Conservation (phyloP, 208 protist genomes). For the Acanthamoeba royreba region DNA sequence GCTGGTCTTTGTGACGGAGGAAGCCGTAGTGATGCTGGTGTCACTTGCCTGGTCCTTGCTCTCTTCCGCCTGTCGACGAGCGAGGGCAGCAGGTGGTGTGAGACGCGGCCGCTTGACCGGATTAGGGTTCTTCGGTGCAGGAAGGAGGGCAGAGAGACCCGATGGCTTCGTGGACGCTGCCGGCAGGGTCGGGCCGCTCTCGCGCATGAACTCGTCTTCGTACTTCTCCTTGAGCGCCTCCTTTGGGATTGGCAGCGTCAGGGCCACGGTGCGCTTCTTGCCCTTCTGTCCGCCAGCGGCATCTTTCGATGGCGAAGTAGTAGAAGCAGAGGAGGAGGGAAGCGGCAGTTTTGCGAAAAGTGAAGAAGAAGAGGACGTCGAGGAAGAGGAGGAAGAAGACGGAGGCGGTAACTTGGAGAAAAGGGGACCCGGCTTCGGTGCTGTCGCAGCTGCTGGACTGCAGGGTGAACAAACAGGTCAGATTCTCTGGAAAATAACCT, state of each 20-base stretch:
- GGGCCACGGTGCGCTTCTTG: not conserved
- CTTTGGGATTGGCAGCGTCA: not conserved
- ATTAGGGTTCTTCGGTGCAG: not conserved
- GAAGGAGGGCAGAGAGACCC: not conserved
- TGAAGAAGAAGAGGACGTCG: not conserved
- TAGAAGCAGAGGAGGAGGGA: not conserved
- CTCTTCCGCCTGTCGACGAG: not conserved
- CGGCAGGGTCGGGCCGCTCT: not conserved
- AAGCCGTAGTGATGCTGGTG: not conserved
- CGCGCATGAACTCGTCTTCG: not conserved
- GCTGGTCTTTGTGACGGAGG: too few species aligned
- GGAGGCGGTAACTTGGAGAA: not conserved
- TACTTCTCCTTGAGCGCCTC: not conserved
- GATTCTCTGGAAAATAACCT: too few species aligned
- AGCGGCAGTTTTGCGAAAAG: too few species aligned
- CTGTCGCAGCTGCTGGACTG: not conserved
- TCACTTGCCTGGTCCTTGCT: not conserved
- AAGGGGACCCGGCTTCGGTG: not conserved
- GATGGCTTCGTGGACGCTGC: not conserved
- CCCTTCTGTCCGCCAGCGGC: not conserved
- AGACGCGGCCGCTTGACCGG: not conserved
- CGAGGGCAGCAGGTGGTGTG: not conserved
- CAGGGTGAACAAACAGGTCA: too few species aligned
- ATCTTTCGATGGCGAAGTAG: not conserved
- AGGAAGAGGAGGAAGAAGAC: not conserved